Evolutionary conservation across 1,139 yeast species (phyloP), one percentile per base, ranked within the genome.

Genomic region (Candida dubliniensis): DNA sequence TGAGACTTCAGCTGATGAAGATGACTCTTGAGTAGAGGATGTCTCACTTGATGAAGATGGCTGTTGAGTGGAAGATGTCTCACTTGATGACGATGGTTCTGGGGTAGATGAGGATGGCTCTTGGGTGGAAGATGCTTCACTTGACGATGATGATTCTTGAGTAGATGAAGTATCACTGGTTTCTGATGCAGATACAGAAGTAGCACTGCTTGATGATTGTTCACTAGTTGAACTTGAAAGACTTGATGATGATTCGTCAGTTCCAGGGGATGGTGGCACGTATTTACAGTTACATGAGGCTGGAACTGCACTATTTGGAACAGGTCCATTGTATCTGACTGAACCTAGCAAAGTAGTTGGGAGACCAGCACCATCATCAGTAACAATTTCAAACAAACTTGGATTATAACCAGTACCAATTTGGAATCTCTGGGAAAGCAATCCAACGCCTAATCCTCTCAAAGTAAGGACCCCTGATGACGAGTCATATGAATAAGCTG

Each of bases 381-480:
- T 43, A 6, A 53, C 54, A n/a, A 48, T 43, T 10, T 38, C 27
- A 32, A 61, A 52, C 11, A 38, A 33, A 11, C 44, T 38, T 13
- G 48, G 47, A 35, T 42, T 51, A 42, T 56, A 55, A 10, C 61
- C 62, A 26, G 50, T 46, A 46, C 69, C 69, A 43, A 65, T 65
- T n/a, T 50, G 40, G 42, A 60, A 63, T 1, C 47, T 41, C 14
- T 55, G 59, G 4, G 49, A 31, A 13, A 45, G 31, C 9, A 48
- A 23, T 5, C 41, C 38, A 31, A 43, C 45, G 12, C 46, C 39
- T 26, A 30, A 25, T 11, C 47, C 44, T 8, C 36, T 30, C 34
- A 61, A 48, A 4, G 57, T 54, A 50, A 61, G 58, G 14, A 60
- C 49, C 42, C 67, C 67, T 4, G 59, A 51, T 3, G 14, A 26